Evolutionary conservation across 495 filamentous ascomycete species (phyloP), one percentile per base, ranked within the genome.

Genomic region (Emericellopsis terricola): DNA sequence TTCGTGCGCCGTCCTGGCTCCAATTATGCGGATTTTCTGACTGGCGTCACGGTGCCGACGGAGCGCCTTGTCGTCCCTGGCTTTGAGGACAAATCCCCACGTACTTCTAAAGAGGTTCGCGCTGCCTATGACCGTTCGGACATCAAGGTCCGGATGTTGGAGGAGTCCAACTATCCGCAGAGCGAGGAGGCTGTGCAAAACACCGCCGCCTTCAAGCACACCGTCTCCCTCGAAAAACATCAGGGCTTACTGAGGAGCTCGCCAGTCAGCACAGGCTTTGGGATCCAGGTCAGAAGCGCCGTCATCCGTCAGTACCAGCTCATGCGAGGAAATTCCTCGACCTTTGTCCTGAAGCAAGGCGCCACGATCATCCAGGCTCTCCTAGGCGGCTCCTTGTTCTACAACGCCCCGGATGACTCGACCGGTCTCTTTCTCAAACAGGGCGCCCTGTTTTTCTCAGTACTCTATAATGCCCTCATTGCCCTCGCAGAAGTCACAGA

Each of bases 391-490:
- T 76, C 70, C 37, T 46, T 85, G 10, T 91, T 86, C 46, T 87
- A 71, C 51, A 59, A 84, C 29, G 63, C 75, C 1, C 76, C 76
- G 0, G 37, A 59, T 9, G 78, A 72, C 45, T 51, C 63, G 0
- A 41, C 46, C 0, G 70, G 71, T 6, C 53, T 61, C 28, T 69
- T 76, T 44, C 45, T 67, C 8, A 57, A 68, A 14, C 67, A 66
- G 31, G 69, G 65, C 43, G 55, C 59, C 19, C 36, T 60, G 26
- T 89, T 89, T 55, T 83, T 81, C 50, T 67, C 76, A 29, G 51
- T 91, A 8, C 54, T 93, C 8, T 87, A 86, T 61, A 86, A 86
- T 42, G 68, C 78, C 20, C 64, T 89, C 18, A 62, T 87, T 15
- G 77, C 83, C 11, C 51, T 91, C 14, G 69, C 79, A 4, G 83